Evolutionary conservation across 2,329 filamentous ascomycete species (phyloP), one percentile per base, ranked within the genome.

Genomic region (Clathrospora elynae): DNA sequence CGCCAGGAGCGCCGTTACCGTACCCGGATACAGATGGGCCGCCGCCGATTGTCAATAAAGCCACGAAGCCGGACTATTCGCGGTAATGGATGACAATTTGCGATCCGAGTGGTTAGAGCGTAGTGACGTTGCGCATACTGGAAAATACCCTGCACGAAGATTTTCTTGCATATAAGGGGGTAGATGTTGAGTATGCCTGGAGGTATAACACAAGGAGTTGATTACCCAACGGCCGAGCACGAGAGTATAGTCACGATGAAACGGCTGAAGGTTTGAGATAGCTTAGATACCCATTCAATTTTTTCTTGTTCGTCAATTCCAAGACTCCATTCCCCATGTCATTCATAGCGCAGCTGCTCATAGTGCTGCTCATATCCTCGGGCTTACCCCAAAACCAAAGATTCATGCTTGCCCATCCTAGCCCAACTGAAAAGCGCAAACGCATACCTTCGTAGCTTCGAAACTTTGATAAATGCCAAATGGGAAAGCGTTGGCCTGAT

Each of bases 31-130:
- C 84, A 31, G 87, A 95, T 60, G 87, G 86, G 17, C 85, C 87
- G 18, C 91, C 92, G 12, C 92, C 92, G 3, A 77, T 81, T 5
- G 90, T 95, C 6, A 95, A 95, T 61, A 87, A 90, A 79, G 84
- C 87, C 30, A 83, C 85, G 56, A 96, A 96, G 69, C 92, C 92
- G 1, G 85, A 87, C 34, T 88, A 60, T 23, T 53, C 53, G 30
- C 55, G 62, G 17, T 66, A 37, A 50, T 9, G 2, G 3, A 23
- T n/a, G 17, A 24, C 6, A n/a, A n/a, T 18, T 18, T 40, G 16
- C 18, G 6, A 23, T 23, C 10, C 20, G 20, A 6, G 20, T 6
- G 10, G 20, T 10, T 6, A 6, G 20, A 6, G 6, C 6, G 20
- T 23, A 23, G 10, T 10, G 6, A 23, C 10, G 20, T 23, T 23